These are phyloP conservation scores for Amanita thiersii DNA, from an alignment of 768 basidiomycete species.

Conservation along the genomic window DNA sequence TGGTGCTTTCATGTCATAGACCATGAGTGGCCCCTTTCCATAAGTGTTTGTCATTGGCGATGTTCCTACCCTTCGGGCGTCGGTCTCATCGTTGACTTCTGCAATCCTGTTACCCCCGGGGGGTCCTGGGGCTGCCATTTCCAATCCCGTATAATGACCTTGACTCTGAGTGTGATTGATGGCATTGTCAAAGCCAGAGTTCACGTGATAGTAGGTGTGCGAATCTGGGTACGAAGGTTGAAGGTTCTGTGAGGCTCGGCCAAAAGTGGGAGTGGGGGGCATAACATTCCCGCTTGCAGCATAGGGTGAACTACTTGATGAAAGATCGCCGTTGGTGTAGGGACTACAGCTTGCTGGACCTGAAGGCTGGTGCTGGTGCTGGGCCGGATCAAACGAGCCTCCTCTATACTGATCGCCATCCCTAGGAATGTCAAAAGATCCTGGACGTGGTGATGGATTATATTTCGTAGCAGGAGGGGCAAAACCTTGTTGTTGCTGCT, in stretches of 20 bases:
- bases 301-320: conserved; percentile 3
- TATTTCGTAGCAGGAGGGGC: background rate
- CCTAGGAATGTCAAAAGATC: conserved; percentile 1
- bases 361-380: background rate
- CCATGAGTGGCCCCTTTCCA: conserved; percentile 16
- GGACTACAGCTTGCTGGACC: background rate
- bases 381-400: background rate
- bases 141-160: conserved; percentile 2
- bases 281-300: conserved; percentile 1
- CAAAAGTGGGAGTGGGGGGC: background rate
- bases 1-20: conserved; percentile 22
- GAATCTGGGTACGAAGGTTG: background rate
- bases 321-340: background rate
- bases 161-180: background rate
- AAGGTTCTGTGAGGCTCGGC: background rate
- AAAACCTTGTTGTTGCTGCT: background rate
- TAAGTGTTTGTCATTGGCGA: conserved; percentile 14
- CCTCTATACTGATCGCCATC: background rate
- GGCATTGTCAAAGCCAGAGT: background rate
- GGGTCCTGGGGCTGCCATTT: conserved; percentile 4
- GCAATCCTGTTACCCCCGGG: background rate
- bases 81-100: background rate
- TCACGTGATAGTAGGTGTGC: conserved; percentile 5
- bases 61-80: conserved; percentile 10
- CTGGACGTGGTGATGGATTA: background rate